Evolutionary conservation across 495 filamentous ascomycete genomes (phyloP).

Genomic region (Penicillium odoratum): DNA sequence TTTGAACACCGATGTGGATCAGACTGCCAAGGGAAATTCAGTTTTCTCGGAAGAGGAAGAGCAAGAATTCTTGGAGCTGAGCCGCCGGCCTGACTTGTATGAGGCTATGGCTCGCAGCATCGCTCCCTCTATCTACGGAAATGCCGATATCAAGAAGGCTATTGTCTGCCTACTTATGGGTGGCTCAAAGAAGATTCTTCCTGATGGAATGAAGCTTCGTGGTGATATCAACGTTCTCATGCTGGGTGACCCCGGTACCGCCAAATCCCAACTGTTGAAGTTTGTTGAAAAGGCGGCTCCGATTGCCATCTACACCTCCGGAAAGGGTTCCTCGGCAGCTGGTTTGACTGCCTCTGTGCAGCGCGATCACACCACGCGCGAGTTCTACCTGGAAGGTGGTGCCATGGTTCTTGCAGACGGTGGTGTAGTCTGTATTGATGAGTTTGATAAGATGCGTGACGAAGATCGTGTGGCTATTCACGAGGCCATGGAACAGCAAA

Average conservation of each 20-base stretch:
- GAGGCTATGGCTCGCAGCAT: conserved; percentile 88
- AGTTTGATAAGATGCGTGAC: conserved; percentile 99
- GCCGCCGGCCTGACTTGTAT: conserved; percentile 87
- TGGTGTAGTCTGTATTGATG: conserved; percentile 98
- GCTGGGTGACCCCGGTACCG: conserved; percentile 96
- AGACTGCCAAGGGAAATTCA: conserved; percentile 81
- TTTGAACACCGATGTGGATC: conserved; percentile 85
- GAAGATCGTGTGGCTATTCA: conserved; percentile 99
- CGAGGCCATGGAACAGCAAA: conserved; percentile 99
- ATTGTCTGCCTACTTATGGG: conserved; percentile 94
- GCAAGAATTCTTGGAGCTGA: conserved; percentile 94
- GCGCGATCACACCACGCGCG: conserved; percentile 83
- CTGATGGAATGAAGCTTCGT: conserved; percentile 97
- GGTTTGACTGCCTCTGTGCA: conserved; percentile 98
- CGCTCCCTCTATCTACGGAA: conserved; percentile 97
- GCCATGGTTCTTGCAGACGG: conserved; percentile 99
- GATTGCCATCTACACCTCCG: conserved; percentile 98
- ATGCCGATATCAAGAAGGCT: conserved; percentile 96
- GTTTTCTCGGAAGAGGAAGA: conserved; percentile 95
- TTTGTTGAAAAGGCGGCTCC: conserved; percentile 97
- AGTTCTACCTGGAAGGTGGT: conserved; percentile 98
- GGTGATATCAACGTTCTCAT: conserved; percentile 98
- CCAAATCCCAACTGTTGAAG: conserved; percentile 95
- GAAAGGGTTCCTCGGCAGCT: conserved; percentile 96
- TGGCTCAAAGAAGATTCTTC: conserved; percentile 97